phyloP scores from a whole-genome alignment of 2,329 filamentous ascomycete genomes.

The Nothophaeocryptopus gaeumannii region DNA sequence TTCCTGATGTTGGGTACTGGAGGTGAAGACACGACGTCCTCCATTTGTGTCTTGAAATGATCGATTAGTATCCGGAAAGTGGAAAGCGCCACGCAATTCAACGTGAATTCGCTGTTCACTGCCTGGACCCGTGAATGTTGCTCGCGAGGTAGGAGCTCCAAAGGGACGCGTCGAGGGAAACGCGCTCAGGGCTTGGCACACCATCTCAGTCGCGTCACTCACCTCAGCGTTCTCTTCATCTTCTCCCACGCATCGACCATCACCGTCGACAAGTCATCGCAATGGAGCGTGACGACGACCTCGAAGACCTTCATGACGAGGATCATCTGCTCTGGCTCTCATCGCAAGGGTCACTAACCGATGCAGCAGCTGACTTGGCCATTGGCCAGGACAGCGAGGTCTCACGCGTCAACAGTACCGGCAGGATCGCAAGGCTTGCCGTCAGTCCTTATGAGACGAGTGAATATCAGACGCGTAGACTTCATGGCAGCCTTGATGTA shows the following conservation, averaged over 20 bases:
- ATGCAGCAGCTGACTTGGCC: slow-evolving; percentile 18
- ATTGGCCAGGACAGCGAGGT: slow-evolving; percentile 3
- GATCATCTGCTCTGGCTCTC: slow-evolving; percentile 20
- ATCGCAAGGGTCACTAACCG: slow-evolving; percentile 26
- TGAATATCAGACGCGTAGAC: too few species aligned
- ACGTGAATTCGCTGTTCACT: not conserved
- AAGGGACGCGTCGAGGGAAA: slow-evolving; percentile 7
- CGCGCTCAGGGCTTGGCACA: slow-evolving; percentile 2
- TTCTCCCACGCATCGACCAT: slow-evolving; percentile 4
- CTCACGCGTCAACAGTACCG: too few species aligned
- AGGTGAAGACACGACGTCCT: slow-evolving; percentile 32
- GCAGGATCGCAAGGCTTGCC: too few species aligned
- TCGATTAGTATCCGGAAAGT: not conserved
- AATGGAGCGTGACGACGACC: slow-evolving; percentile 27
- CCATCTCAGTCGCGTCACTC: not conserved
- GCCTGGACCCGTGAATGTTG: not conserved
- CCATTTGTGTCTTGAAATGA: slow-evolving; percentile 22
- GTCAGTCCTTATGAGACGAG: too few species aligned
- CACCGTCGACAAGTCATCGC: not conserved
- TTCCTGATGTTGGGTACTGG: slow-evolving; percentile 27
- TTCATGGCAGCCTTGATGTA: too few species aligned
- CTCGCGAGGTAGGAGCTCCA: not conserved
- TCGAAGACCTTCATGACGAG: slow-evolving; percentile 29
- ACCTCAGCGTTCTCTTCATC: not conserved
- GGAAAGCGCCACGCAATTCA: not conserved